Evolutionary conservation across 2,329 filamentous ascomycete genomes (phyloP).

Genomic region (Colletotrichum euphorbiae): DNA sequence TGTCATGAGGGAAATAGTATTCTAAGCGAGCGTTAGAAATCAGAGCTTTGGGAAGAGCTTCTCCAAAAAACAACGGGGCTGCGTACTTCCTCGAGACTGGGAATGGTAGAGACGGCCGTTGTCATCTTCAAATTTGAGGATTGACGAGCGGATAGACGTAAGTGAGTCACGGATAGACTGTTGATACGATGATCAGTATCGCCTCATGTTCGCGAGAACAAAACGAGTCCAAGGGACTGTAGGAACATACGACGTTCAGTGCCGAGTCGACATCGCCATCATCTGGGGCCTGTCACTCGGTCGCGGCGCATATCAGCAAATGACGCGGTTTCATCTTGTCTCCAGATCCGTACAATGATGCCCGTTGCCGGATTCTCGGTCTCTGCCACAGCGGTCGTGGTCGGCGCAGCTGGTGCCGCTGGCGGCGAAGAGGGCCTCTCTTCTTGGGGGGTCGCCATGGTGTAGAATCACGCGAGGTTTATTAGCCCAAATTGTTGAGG

Average conservation of each 20-base stretch:
- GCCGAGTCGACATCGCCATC: slow-evolving; percentile 27
- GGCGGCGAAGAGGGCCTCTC: slow-evolving; percentile 8
- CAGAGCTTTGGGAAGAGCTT: too few relatives aligned
- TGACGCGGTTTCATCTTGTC: too few relatives aligned
- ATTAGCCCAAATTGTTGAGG: not conserved
- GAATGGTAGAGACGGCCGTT: slow-evolving; percentile 32
- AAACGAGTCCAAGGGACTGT: not conserved
- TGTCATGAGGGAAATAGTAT: slow-evolving; percentile 36
- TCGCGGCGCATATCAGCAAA: not conserved
- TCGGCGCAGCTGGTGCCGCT: not conserved
- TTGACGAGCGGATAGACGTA: slow-evolving; percentile 25
- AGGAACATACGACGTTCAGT: slow-evolving; percentile 27
- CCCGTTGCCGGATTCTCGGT: slow-evolving; percentile 29
- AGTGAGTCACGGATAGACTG: slow-evolving; percentile 32
- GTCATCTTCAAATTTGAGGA: slow-evolving; percentile 28
- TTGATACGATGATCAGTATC: not conserved
- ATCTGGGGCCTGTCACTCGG: slow-evolving; percentile 15
- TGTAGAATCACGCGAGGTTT: not conserved
- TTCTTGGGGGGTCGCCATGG: not conserved
- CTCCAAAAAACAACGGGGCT: fast-evolving
- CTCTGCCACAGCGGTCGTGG: not conserved
- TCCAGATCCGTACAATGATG: slow-evolving; percentile 24
- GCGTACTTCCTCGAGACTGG: slow-evolving; percentile 30
- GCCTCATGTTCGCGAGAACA: not conserved
- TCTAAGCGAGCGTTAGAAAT: not conserved